These are phyloP conservation scores for Cyanidium caldarium DNA, from an alignment of 23 red algal genomes.

Conservation along the genomic window DNA sequence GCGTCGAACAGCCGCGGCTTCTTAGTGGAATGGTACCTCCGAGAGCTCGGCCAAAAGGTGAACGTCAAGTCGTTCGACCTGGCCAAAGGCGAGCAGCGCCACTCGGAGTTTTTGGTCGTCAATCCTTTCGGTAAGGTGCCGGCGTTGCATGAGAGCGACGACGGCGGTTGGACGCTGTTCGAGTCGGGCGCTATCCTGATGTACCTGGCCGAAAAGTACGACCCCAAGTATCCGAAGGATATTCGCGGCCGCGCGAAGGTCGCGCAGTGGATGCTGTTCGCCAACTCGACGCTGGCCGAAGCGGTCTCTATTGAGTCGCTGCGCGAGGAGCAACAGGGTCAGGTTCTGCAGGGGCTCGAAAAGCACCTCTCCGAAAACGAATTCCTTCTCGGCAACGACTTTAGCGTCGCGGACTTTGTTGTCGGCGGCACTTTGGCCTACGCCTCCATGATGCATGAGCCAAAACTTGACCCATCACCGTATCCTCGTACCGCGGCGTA, in stretches of 20 bases:
- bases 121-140: slow-evolving; percentile 15
- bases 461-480: no score
- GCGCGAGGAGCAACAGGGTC: neutral
- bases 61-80: neutral
- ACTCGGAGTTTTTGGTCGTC: neutral
- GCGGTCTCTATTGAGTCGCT: neutral
- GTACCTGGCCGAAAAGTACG: slow-evolving; percentile 14
- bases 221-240: slow-evolving; percentile 9
- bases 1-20: neutral
- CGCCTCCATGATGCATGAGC: neutral
- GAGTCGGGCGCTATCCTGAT: slow-evolving; percentile 13
- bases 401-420: slow-evolving; percentile 5
- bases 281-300: neutral
- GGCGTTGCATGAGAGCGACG: neutral
- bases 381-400: neutral
- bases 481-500: no score
- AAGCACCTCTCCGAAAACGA: neutral
- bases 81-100: neutral
- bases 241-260: neutral
- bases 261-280: slow-evolving; percentile 5
- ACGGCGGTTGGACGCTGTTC: neutral
- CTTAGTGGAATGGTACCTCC: slow-evolving; percentile 8
- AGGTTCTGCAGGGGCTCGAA: neutral
- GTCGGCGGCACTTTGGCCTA: neutral
- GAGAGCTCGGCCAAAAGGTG: neutral